phyloP scores from a whole-genome alignment of 805 yeast genomes.

The Pichia californica region DNA sequence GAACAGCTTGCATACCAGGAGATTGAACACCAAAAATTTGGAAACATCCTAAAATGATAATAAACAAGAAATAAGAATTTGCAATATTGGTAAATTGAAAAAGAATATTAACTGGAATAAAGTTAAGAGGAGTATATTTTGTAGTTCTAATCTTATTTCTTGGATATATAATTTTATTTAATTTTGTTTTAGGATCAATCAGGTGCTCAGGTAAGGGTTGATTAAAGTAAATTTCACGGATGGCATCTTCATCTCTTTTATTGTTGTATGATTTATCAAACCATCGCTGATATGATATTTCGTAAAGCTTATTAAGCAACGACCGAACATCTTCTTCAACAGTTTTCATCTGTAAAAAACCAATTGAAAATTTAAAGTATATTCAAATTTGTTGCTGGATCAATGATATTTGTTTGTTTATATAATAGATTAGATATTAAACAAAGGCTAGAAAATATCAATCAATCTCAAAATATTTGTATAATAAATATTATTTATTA shows the following conservation, averaged over 20 bases:
- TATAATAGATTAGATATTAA: too few species aligned
- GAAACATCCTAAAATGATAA: constrained; percentile 53
- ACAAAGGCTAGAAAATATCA: too few species aligned
- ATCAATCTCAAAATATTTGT: too few species aligned
- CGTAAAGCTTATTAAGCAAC: background rate
- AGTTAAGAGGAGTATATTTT: constrained; percentile 52
- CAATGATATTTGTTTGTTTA: background rate
- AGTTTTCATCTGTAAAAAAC: constrained; percentile 6
- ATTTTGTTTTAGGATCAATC: constrained; percentile 49
- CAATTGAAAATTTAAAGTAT: too few species aligned
- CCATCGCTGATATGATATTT: background rate
- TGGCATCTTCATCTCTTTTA: background rate
- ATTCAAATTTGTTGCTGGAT: background rate
- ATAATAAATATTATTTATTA: too few species aligned
- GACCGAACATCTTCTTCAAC: constrained; percentile 9
- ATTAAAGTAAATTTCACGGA: constrained; percentile 51
- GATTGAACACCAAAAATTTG: constrained; percentile 66
- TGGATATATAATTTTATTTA: constrained; percentile 35
- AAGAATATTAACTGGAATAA: constrained; percentile 49
- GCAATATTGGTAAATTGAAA: constrained; percentile 56
- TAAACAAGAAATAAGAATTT: constrained; percentile 48
- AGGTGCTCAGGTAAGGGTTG: constrained; percentile 52
- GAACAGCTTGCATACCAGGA: constrained; percentile 75
- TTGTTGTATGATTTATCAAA: background rate
- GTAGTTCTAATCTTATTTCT: constrained; percentile 58